phyloP scores from a whole-genome alignment of 805 yeast genomes.

The Saccharomycopsis selenospora region DNA sequence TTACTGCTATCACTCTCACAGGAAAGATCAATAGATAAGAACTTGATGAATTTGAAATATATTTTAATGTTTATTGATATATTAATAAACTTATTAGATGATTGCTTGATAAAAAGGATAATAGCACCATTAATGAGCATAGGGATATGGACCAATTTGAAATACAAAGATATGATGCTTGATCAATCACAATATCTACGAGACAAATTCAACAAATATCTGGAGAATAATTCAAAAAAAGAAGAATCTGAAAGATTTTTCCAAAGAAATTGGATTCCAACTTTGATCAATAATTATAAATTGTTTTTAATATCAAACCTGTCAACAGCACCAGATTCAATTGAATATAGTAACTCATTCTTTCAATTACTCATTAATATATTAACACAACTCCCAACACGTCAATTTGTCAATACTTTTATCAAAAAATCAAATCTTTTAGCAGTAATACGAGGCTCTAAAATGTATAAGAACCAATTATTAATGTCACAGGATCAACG shows the following conservation, averaged over 20 bases:
- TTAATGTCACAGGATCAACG: slow-evolving; percentile 3
- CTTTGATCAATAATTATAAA: slow-evolving; percentile 2
- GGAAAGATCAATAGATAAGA: slow-evolving; percentile 6
- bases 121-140: slow-evolving; percentile 31
- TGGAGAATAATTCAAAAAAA: slow-evolving; percentile 20
- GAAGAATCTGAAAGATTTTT: slow-evolving; percentile 22
- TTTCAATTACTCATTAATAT: slow-evolving; percentile 27
- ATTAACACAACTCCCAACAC: slow-evolving; percentile 34
- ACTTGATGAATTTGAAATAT: slow-evolving; percentile 10
- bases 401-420: slow-evolving; percentile 30
- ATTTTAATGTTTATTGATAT: slow-evolving; percentile 25
- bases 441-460: slow-evolving; percentile 16
- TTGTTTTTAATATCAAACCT: slow-evolving; percentile 21
- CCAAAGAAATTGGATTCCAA: slow-evolving; percentile 27
- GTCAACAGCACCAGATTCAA: slow-evolving; percentile 2
- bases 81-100: slow-evolving; percentile 24
- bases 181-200: slow-evolving; percentile 24
- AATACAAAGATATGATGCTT: slow-evolving; percentile 12
- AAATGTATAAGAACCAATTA: background rate
- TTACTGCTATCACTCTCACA: slow-evolving; percentile 19
- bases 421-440: slow-evolving; percentile 27
- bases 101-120: slow-evolving; percentile 22
- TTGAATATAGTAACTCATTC: slow-evolving; percentile 14
- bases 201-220: slow-evolving; percentile 22
- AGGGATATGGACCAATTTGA: slow-evolving; percentile 29